These are phyloP conservation scores for Pyrenophora teres DNA, from an alignment of 2,329 filamentous ascomycete genomes.

Conservation along the genomic window DNA sequence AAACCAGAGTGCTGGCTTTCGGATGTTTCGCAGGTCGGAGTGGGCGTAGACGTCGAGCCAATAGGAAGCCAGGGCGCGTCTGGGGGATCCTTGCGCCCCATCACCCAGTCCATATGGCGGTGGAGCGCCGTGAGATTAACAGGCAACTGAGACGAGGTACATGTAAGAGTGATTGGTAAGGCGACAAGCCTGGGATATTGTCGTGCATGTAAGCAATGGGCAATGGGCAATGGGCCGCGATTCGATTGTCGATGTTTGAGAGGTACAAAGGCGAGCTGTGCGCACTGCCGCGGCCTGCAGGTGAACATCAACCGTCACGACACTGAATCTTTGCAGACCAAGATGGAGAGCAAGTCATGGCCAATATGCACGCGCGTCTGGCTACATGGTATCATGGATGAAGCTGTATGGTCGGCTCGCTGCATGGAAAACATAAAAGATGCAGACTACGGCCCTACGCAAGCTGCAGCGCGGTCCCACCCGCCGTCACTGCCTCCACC, in stretches of 20 bases:
- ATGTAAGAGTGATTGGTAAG: slow-evolving; percentile 5
- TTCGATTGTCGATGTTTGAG: not conserved
- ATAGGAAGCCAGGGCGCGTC: slow-evolving; percentile 12
- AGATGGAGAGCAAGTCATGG: no score
- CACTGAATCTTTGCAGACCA: not conserved
- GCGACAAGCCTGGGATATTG: slow-evolving; percentile 1
- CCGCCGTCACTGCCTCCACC: slow-evolving; percentile 11
- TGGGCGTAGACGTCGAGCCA: slow-evolving; percentile 15
- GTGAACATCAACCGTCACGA: not conserved
- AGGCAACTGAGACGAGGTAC: slow-evolving; percentile 6
- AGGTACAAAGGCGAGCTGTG: not conserved
- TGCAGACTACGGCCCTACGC: slow-evolving; percentile 2
- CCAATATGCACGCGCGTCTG: no score
- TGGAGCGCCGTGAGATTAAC: slow-evolving; percentile 22
- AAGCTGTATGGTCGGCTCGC: slow-evolving; percentile 5
- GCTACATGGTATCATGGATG: no score
- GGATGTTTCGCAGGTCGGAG: slow-evolving; percentile 20
- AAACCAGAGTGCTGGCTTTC: slow-evolving; percentile 18
- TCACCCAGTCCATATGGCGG: slow-evolving; percentile 21
- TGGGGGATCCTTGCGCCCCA: slow-evolving; percentile 16
- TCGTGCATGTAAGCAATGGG: slow-evolving; percentile 7
- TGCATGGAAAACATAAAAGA: slow-evolving; percentile 17
- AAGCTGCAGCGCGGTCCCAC: slow-evolving; percentile 17
- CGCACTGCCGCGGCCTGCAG: not conserved
- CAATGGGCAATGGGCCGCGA: not conserved